phyloP scores from a whole-genome alignment of 2,329 filamentous ascomycete genomes.

The Westerdykella ornata region DNA sequence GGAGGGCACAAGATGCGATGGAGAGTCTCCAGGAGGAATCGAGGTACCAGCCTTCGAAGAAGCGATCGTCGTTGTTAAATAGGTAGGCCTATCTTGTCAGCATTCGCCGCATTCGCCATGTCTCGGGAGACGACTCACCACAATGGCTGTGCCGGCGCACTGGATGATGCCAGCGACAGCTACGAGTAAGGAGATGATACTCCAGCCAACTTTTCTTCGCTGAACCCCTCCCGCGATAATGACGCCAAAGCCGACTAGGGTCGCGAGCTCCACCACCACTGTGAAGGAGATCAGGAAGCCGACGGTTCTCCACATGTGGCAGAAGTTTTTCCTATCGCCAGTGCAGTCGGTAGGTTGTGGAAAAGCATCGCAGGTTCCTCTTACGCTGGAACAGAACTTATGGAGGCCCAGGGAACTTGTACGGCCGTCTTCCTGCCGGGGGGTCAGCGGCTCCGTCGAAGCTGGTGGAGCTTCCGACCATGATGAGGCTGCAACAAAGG shows the following conservation, averaged over 20 bases:
- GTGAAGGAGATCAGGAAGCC: slow-evolving; percentile 84
- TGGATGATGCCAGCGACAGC: slow-evolving; percentile 61
- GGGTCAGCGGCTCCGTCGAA: background rate
- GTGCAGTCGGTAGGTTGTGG: slow-evolving; percentile 62
- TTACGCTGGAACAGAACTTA: slow-evolving; percentile 66
- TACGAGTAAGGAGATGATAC: slow-evolving; percentile 61
- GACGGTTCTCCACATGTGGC: slow-evolving; percentile 82
- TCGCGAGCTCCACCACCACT: slow-evolving; percentile 72
- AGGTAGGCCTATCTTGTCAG: slow-evolving; percentile 60
- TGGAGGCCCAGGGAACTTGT: slow-evolving; percentile 64
- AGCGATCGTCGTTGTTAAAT: slow-evolving; percentile 75
- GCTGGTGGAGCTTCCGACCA: background rate
- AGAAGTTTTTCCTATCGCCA: slow-evolving; percentile 66
- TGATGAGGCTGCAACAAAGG: slow-evolving; percentile 38
- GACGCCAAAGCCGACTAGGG: slow-evolving; percentile 70
- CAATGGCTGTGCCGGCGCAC: slow-evolving; percentile 70
- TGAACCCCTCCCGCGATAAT: slow-evolving; percentile 72
- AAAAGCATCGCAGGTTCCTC: slow-evolving; percentile 58
- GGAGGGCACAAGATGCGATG: slow-evolving; percentile 54
- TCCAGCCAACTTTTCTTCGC: slow-evolving; percentile 77
- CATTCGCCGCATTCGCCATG: background rate
- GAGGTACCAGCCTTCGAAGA: slow-evolving; percentile 74
- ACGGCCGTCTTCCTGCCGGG: slow-evolving; percentile 27
- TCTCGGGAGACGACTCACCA: slow-evolving; percentile 52
- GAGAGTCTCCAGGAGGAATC: slow-evolving; percentile 70